Base-by-base conservation (phyloP, 805 yeast genomes). In the Yarrowia hollandica region DNA sequence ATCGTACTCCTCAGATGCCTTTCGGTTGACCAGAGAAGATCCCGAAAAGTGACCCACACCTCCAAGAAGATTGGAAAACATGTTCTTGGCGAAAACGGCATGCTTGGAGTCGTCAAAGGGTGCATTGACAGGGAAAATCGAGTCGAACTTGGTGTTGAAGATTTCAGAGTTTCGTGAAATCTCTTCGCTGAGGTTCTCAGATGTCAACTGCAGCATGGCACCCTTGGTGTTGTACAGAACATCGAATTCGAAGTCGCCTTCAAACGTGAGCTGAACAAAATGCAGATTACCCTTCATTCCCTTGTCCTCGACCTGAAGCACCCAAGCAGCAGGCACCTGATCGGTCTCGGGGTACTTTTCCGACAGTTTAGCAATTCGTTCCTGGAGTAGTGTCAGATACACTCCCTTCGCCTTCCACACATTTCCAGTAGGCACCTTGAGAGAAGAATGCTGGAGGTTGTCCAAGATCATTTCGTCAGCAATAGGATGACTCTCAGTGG, bases 1-100 rank as follows among this genome's bases (percentile, higher is more conserved):
- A 10, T 86, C 88, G 60, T 86, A 90, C 64, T 85, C 89, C 30
- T 84, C 75, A 4, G 77, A 75, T 0, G 89, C 82, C 5, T 78
- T 77, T 64, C 96, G 76, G 69, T 91, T 96, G 21, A 94, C 94
- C 52, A 86, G 67, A 54, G 86, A 88, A 56, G 84, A 86, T 30
- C 99, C 98, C 67, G 88, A 77, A 67, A 87, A 87, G 71, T 90
- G 90, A 2, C 96, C 88, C 56, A 94, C 79, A 12, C 98, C 98
- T 18, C 97, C 99, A 60, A 88, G 69, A 41, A 94, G 75, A 60
- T 91, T 92, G 0, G 97, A 86, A 9, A 92, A 68, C 37, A 90
- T 75, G 65, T 88, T 91, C 65, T 87, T 78, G 1, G 90, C 96
- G 73, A 94, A 91, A 8, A 65, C 64, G 25, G 70, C 66, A 65